Evolutionary conservation across 2,329 filamentous ascomycete species (phyloP), one percentile per base, ranked within the genome.

Genomic region (Cadophora luteo-olivacea): DNA sequence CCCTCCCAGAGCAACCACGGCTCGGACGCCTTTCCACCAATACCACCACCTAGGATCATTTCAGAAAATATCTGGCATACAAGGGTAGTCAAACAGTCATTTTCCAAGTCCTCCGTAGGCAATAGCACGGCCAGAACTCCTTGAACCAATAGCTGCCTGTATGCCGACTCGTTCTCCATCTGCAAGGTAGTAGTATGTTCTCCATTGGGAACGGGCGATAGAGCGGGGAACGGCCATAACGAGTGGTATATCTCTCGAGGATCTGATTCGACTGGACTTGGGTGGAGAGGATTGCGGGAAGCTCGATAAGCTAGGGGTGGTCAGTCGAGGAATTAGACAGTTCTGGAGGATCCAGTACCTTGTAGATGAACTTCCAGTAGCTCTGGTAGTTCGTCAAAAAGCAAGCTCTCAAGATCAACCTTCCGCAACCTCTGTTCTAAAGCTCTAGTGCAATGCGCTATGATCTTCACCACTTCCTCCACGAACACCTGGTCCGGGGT

Each of bases 101-200:
- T 98, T 76, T 95, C 89, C 49, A 98, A 84, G 78, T 98, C 95
- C 76, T 98, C 95, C 19, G 94, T 96, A 11, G 96, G 96, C 24
- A 99, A 85, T 19, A 99, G 86, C 64, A 97, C 85, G 29, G 93
- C 91, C 70, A 99, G 83, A 48, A 94, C 85, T 36, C 91, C 92
- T 77, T 94, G 90, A 19, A 94, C 91, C n/a, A 98, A 84, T 67
- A 98, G 83, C 77, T 97, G 93, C 74, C 95, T 91, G 83, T 97
- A 98, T 57, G 88, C 85, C 32, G 86, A 85, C 82, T 98, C 96
- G 76, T 94, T 95, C 70, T 91, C 87, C 67, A 84, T 83, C 81
- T 97, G 94, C 66, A 87, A 83, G 68, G 84, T 78, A 32, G 84
- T 80, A 70, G 87, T 82, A 48, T 81, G 63, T 22, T 71, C 83